These are phyloP conservation scores for Dothistroma pini DNA, from an alignment of 2,329 filamentous ascomycete genomes.

Conservation along the genomic window DNA sequence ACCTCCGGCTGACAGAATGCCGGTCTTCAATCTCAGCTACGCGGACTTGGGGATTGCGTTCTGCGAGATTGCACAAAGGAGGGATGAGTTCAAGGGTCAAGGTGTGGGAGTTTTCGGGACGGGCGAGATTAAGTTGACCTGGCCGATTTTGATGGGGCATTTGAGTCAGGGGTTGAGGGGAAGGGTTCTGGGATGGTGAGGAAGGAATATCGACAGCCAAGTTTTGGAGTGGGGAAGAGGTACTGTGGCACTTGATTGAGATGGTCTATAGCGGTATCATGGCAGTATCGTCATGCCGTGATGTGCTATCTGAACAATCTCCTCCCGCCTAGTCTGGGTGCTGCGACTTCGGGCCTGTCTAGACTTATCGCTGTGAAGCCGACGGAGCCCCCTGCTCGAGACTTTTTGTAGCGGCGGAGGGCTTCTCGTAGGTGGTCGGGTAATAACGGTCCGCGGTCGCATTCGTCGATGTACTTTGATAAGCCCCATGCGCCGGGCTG, in stretches of 20 bases:
- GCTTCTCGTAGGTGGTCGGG: constrained; percentile 75
- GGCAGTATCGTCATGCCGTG: neutral
- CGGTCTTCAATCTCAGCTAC: constrained; percentile 21
- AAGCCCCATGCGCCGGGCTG: constrained; percentile 29
- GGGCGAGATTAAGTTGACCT: constrained; percentile 18
- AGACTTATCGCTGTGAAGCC: constrained; percentile 50
- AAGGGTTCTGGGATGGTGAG: neutral
- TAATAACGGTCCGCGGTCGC: constrained; percentile 56
- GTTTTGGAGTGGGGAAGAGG: neutral
- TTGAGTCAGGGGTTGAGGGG: neutral
- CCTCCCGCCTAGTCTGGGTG: constrained; percentile 44
- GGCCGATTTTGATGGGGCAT: constrained; percentile 16
- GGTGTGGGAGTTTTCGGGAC: constrained; percentile 21
- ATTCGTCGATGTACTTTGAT: constrained; percentile 29
- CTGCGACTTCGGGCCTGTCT: constrained; percentile 39
- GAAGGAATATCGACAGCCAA: neutral
- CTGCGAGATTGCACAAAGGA: constrained; percentile 21
- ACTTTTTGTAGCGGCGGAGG: constrained; percentile 62
- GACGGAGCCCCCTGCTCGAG: constrained; percentile 59
- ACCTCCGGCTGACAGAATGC: constrained; percentile 2
- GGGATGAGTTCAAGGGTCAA: constrained; percentile 18
- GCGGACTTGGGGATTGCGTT: constrained; percentile 25
- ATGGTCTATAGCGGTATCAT: neutral
- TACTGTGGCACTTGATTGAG: no score
- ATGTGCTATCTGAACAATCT: constrained; percentile 42